Base-by-base conservation (phyloP, 2,329 filamentous ascomycete species). In the Scleromitrula shiraiana region DNA sequence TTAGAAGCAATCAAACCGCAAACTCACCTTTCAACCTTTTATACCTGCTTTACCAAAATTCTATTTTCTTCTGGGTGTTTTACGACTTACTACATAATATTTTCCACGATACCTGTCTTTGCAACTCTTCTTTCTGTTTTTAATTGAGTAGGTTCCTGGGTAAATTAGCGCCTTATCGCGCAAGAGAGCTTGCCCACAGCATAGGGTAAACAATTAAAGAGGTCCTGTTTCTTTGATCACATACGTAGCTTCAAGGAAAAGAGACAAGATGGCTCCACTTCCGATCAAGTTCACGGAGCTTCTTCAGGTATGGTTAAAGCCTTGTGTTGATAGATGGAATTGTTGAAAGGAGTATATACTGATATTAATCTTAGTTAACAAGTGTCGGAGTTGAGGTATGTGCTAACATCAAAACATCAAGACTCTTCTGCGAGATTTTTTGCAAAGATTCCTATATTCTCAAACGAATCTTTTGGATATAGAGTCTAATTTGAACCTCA, bases 211-310 rank as follows among this genome's bases (percentile, higher is more conserved):
- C 45, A 48, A 48, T 48, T 48, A 36, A 35, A 35, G 10, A 45
- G 52, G 49, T 52, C 37, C 32, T 42, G 46, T 15, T 52, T 56
- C 59, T 59, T 59, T 56, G 41, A 49, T 55, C 41, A 53, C 54
- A 55, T 37, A 52, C 54, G 55, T 42, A 46, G 43, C 44, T 52
- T 27, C 30, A 36, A n/a, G 30, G 35, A 22, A 48, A 42, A 27
- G 23, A 48, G 6, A 59, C 20, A 50, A 46, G 49, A 64, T 64
- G 62, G 60, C 56, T 50, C 58, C 81, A 67, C 76, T 94, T 66
- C 88, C 87, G 65, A 95, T 95, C 73, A 89, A 88, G 76, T 94
- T 95, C 71, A 85, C 85, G 68, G 89, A 95, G 82, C 80, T 91
- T 65, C 78, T 91, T 68, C 86, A 90, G 75, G 80, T 83, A 39